A percentile compares a stretch with the other conserved stretches of the same genome.
Evolutionary conservation across 2,329 filamentous ascomycete genomes (phyloP).

Genomic region (Botryosphaeria dothidea): DNA sequence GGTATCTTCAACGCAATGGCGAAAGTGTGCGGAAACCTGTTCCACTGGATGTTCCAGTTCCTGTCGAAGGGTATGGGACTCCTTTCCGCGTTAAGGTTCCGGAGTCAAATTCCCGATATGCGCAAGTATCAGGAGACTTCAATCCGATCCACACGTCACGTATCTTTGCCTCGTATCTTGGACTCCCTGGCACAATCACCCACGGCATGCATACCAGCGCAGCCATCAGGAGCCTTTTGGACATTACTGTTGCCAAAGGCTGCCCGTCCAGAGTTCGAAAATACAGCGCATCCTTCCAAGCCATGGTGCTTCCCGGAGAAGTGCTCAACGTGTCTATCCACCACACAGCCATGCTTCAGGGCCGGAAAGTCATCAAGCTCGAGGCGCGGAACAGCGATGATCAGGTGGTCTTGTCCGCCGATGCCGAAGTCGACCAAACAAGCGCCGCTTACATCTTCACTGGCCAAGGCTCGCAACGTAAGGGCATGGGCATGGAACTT

Average conservation of each 20-base stretch:
- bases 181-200: slow-evolving; percentile 41
- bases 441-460: slow-evolving; percentile 43
- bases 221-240: slow-evolving; percentile 32
- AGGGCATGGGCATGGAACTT: slow-evolving; percentile 45
- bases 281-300: slow-evolving; percentile 35
- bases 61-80: slow-evolving; percentile 21
- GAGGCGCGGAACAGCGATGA: slow-evolving; percentile 32
- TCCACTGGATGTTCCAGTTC: slow-evolving; percentile 22
- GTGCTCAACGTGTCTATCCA: slow-evolving; percentile 32
- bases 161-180: slow-evolving; percentile 37
- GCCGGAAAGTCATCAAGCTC: slow-evolving; percentile 36
- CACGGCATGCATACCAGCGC: slow-evolving; percentile 45
- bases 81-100: slow-evolving; percentile 22
- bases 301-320: slow-evolving; percentile 41
- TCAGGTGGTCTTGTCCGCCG: slow-evolving; percentile 35
- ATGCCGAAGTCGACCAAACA: slow-evolving; percentile 34
- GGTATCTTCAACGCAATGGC: slow-evolving; percentile 28
- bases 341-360: slow-evolving; percentile 39
- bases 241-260: slow-evolving; percentile 26
- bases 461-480: slow-evolving; percentile 43
- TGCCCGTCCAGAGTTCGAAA: slow-evolving; percentile 26
- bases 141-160: slow-evolving; percentile 46
- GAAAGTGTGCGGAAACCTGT: slow-evolving; percentile 17
- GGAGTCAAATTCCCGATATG: slow-evolving; percentile 27
- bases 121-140: slow-evolving; percentile 39